Evolutionary conservation across 2,329 filamentous ascomycete species (phyloP), one percentile per base, ranked within the genome.

Genomic region (Berkeleyomyces basicola): DNA sequence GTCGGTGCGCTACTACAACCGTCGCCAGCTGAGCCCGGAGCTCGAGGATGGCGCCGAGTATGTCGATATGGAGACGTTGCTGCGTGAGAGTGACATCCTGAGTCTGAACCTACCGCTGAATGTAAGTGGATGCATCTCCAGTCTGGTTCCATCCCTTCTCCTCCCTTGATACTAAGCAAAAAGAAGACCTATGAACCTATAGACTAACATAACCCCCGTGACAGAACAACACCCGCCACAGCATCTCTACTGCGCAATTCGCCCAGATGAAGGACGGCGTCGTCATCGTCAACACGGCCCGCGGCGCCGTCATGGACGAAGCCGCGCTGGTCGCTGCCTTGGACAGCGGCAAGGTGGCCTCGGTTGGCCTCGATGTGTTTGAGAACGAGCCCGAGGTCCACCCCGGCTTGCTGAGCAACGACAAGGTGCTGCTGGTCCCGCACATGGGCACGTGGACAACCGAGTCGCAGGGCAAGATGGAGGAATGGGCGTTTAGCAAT

Each of bases 391-490:
- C 90, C 0, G 77, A 81, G 64, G 75, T 95, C 37, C 87, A 93
- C 69, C 84, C 83, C 0, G 87, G 85, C 0, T 75, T 95, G 49
- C 67, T 91, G 11, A 74, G 75, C 14, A 91, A 92, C 70, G 82
- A 82, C 1, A 80, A 82, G 67, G 87, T 88, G 31, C 77, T 92
- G 68, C 77, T 95, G 37, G 74, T 95, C 43, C 90, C 90, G 60
- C 90, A 95, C 72, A 88, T 95, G 87, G 89, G 89, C 0, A 95
- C 90, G 0, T 90, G 82, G 79, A 92, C 87, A 0, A 75, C 83
- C 37, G 88, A 82, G 74, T 82, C 80, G 5, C 76, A 79, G 71
- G 75, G 73, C 51, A 80, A 81, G 72, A 85, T 92, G 87, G 88
- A 92, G 73, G 79, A 83, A 69, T 89, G 84, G 84, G 80, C 82